Conservation (phyloP, 441 rosid genomes). For the Aleurites moluccanus region DNA sequence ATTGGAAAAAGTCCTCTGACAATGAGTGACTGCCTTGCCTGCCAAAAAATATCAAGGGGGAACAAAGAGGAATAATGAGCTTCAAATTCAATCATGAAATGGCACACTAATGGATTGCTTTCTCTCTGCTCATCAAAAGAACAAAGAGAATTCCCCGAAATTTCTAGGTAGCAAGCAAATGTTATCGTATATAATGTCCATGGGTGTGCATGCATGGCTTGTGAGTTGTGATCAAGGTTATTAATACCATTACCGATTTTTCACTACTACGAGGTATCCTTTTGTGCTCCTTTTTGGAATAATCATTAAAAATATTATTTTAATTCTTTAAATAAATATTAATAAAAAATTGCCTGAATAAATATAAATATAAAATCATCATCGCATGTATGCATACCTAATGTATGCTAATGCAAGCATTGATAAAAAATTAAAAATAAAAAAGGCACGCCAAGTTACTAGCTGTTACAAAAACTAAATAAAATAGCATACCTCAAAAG, state of each 20-base stretch:
- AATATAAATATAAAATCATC: too few relatives aligned
- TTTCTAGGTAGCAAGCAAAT: not conserved
- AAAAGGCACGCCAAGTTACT: not conserved
- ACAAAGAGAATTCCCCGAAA: not conserved
- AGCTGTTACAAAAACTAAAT: not conserved
- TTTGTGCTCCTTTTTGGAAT: too few relatives aligned
- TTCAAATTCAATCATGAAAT: not conserved
- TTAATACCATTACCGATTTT: too few relatives aligned
- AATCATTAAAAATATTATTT: too few relatives aligned
- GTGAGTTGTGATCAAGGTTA: not conserved
- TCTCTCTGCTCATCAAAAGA: not conserved
- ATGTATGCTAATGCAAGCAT: too few relatives aligned
- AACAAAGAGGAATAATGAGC: constrained; percentile 18
- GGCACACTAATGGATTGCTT: not conserved
- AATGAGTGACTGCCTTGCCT: constrained; percentile 89
- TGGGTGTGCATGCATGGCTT: not conserved
- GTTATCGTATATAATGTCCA: not conserved
- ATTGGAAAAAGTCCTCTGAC: constrained; percentile 88
- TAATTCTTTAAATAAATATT: too few relatives aligned
- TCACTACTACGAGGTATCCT: too few relatives aligned
- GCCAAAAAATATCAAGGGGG: constrained; percentile 8
- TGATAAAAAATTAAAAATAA: not conserved
- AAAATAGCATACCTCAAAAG: constrained; percentile 59
- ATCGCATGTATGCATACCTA: not conserved
- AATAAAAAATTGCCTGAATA: too few relatives aligned